Evolutionary conservation across 352 stramenopile genomes (phyloP).

Genomic region (Phytophthora idaei): DNA sequence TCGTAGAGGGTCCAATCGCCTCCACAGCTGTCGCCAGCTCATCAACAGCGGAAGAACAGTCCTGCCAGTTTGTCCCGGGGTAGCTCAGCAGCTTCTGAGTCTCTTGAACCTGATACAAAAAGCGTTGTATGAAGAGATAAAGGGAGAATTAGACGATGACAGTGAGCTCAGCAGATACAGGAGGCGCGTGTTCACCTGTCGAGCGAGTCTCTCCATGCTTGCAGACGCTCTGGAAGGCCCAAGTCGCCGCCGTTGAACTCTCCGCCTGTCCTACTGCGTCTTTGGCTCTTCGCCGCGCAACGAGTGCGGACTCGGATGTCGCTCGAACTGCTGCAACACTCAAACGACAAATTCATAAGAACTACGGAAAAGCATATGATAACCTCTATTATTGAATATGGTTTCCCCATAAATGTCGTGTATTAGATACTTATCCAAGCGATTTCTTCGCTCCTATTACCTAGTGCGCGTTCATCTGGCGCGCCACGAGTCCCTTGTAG

Average conservation of each 20-base stretch:
- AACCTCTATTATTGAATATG: constrained; percentile 19
- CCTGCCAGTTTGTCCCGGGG: constrained; percentile 48
- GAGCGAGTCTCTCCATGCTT: constrained; percentile 34
- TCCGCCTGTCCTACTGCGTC: constrained; percentile 16
- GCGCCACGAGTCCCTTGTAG: constrained; percentile 51
- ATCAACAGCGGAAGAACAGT: constrained; percentile 41
- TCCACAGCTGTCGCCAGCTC: constrained; percentile 59
- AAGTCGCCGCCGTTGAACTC: constrained; percentile 13
- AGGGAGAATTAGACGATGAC: constrained; percentile 3
- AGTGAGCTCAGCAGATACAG: constrained; percentile 18
- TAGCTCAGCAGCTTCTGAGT: constrained; percentile 40
- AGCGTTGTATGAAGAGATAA: constrained; percentile 22
- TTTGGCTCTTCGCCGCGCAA: constrained; percentile 9
- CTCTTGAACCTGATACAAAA: constrained; percentile 41
- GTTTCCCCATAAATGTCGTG: constrained; percentile 12
- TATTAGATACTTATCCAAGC: not conserved
- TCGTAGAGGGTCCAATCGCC: constrained; percentile 26
- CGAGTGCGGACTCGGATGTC: constrained; percentile 20
- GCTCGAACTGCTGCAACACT: constrained; percentile 12
- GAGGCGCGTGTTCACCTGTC: constrained; percentile 22
- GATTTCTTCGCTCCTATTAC: not conserved
- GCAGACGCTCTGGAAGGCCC: not conserved
- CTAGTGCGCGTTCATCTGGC: constrained; percentile 40
- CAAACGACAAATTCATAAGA: not conserved
- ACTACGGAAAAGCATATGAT: constrained; percentile 10